Base-by-base conservation (phyloP, 2,329 filamentous ascomycete genomes). In the Cladophialophora bantiana region DNA sequence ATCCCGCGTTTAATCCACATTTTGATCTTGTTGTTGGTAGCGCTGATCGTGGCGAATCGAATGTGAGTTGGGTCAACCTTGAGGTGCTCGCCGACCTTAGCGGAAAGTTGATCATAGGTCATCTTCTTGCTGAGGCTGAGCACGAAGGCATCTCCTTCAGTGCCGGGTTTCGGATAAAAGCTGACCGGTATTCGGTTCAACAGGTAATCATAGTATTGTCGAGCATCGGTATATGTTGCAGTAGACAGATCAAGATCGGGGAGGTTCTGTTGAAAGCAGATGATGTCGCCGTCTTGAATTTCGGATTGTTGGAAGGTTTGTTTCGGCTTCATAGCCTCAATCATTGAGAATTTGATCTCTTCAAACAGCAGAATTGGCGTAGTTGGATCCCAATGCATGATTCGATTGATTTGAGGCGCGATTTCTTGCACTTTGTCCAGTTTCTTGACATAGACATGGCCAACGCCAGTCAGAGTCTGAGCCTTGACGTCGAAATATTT, bases 271-370 rank as follows among this genome's bases (percentile, higher is more conserved):
- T 99, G 95, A 80, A 98, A 97, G 76, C 94, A 97, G 64, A 99
- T 88, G 72, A 99, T 96, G 75, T 99, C 95, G 57, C 95, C 95
- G 74, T 99, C 94, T 77, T 98, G 94, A 31, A 99, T 90, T 77
- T 99, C 96, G 1, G 95, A 95, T 67, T 92, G 89, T 71, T 93
- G 91, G 67, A 99, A 85, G 0, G 93, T 93, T 75, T 93, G 89
- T 81, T 97, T 98, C 0, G 90, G 86, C 80, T 97, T 98, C 83
- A 99, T 90, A 6, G 87, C 85, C 76, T 99, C 96, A 72, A 99
- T 97, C 94, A 98, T 98, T 67, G 89, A 92, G 59, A 94, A 93
- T 80, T 98, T 99, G 80, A 99, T 98, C 82, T 99, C 95, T 85
- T 99, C 95, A 81, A 89, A 98, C 26, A 99, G 85, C 73, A 86